Conservation (phyloP, 2,329 filamentous ascomycete species). For the Leptographium procerum region DNA sequence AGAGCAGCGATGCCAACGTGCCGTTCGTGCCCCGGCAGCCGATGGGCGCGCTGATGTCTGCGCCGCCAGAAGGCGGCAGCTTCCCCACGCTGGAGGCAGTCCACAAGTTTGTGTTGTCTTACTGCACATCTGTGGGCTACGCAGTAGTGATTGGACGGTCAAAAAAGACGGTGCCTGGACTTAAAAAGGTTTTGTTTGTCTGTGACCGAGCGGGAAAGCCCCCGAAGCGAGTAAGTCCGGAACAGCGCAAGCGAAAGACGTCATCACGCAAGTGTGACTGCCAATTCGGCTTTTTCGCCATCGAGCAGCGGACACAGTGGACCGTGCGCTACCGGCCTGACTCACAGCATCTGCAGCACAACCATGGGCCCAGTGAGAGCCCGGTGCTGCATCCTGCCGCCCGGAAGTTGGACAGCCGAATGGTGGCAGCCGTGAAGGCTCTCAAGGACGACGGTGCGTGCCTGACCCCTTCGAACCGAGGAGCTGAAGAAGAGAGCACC, state of each 20-base stretch:
- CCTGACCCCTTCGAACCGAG: conserved; percentile 3
- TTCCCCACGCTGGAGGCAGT: conserved; percentile 54
- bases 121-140: conserved; percentile 56
- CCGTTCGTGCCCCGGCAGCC: conserved; percentile 42
- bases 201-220: conserved; percentile 55
- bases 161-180: conserved; percentile 54
- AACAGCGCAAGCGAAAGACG: conserved; percentile 53
- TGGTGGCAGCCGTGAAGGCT: conserved; percentile 55
- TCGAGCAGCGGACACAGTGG: conserved; percentile 57
- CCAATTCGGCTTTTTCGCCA: conserved; percentile 58
- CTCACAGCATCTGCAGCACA: conserved; percentile 45
- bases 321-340: conserved; percentile 54
- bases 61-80: conserved; percentile 52
- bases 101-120: conserved; percentile 51
- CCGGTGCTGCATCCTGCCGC: conserved; percentile 55
- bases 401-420: conserved; percentile 54
- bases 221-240: conserved; percentile 48
- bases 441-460: conserved; percentile 53
- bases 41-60: conserved; percentile 49
- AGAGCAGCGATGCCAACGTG: conserved; percentile 13
- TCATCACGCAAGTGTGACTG: conserved; percentile 60
- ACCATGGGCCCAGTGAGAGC: conserved; percentile 55
- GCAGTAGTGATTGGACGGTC: conserved; percentile 57
- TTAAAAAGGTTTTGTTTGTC: conserved; percentile 58
- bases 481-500: neutral